Percentiles rank a stretch among this genome's conserved stretches.
Conservation (phyloP, 2,329 filamentous ascomycete species). For the Monosporascus sp. region DNA sequence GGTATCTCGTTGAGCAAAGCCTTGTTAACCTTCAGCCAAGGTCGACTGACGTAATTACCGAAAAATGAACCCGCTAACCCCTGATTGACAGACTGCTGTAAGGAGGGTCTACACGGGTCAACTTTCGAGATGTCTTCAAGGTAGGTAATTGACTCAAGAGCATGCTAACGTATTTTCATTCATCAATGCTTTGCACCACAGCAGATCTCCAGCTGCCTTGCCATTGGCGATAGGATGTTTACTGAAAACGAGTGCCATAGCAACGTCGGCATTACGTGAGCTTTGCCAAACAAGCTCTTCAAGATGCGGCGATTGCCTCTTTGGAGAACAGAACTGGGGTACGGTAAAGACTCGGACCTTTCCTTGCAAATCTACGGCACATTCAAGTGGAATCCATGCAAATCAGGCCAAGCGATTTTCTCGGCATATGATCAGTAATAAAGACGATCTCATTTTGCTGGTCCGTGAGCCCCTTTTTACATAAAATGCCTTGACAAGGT, state of each 20-base stretch:
- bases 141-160: neutral
- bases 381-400: neutral
- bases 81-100: too few species aligned
- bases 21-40: too few species aligned
- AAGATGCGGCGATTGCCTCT: neutral
- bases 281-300: neutral
- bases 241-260: neutral
- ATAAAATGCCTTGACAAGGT: neutral
- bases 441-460: neutral
- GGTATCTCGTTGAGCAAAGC: too few species aligned
- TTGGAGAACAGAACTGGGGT: neutral
- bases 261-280: neutral
- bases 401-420: neutral
- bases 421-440: neutral
- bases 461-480: neutral
- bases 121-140: neutral
- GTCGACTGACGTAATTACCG: too few species aligned
- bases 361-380: neutral
- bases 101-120: neutral
- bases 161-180: too few species aligned
- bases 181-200: neutral
- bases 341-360: neutral
- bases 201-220: neutral
- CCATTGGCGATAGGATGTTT: neutral
- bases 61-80: too few species aligned